Evolutionary conservation across 257 asterid genomes (phyloP), one percentile per base, ranked within the genome.

Genomic region (Primulina tabacum): DNA sequence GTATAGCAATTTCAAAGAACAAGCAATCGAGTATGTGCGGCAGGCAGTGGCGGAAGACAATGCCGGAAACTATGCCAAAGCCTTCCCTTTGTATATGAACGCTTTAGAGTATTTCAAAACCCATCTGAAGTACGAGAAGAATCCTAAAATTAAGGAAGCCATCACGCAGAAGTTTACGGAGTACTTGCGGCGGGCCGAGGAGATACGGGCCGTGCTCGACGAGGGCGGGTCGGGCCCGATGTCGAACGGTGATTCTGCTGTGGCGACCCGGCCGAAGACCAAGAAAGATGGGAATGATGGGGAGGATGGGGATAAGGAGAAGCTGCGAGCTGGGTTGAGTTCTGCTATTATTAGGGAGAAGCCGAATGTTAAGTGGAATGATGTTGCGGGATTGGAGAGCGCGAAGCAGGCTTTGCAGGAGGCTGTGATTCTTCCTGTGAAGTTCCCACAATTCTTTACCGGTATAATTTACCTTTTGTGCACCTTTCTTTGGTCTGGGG

Each of bases 1-100:
- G 99, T 94, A 94, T 68, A 90, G 96, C 84, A 93, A 93, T 85
- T 93, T 93, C 83, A 93, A 93, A 68, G 99, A 93, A 77, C 99
- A 93, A 77, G 99, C 99, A 64, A 91, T 94, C 83, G 97, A 89
- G 63, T 94, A 75, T 71, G 97, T 94, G 17, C 84, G 90, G 74
- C 97, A 89, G 77, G 99, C 99, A 2, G 97, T 94, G 29, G 76
- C 87, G 75, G 99, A 94, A 73, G 99, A 94, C 75, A 91, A 94
- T 79, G 84, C 90, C 28, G 99, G 97, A 17, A 91, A 94, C 79
- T 90, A 91, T 59, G 97, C 97, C 11, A 94, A 86, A 71, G 99
- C 99, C 18, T 94, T 94, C 35, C 97, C 96, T 17, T 60, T 94
- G 56, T 94, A 94, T 75, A 94, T 88, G 97, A 91, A 94, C 79